phyloP scores from a whole-genome alignment of 2,329 filamentous ascomycete species.

The Fusarium mexicanum region DNA sequence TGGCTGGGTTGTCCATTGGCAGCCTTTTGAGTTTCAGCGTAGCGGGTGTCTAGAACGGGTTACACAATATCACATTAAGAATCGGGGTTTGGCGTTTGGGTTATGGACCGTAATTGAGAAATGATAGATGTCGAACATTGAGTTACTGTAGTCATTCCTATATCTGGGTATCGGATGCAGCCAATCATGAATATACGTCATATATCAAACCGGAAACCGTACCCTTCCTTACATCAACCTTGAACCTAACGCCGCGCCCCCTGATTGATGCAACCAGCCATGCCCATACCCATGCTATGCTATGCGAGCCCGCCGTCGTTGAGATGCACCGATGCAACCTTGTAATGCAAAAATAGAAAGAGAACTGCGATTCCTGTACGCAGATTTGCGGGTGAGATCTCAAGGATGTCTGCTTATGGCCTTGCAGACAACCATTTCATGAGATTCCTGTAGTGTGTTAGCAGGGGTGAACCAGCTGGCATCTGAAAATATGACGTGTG shows the following conservation, averaged over 20 bases:
- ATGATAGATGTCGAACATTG: slow-evolving; percentile 23
- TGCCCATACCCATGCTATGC: slow-evolving; percentile 31
- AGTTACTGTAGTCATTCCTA: slow-evolving; percentile 3
- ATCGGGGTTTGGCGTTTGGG: slow-evolving; percentile 14
- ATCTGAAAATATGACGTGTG: slow-evolving; percentile 24
- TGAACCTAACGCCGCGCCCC: slow-evolving; percentile 32
- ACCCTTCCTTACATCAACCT: slow-evolving; percentile 24
- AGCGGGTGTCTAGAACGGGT: slow-evolving; percentile 56
- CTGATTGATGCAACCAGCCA: slow-evolving; percentile 36
- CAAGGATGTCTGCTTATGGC: slow-evolving; percentile 8
- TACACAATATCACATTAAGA: slow-evolving; percentile 12
- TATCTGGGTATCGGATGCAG: slow-evolving; percentile 19
- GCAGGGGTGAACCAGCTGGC: slow-evolving; percentile 29
- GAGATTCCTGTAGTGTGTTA: slow-evolving; percentile 39
- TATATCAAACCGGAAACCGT: slow-evolving; percentile 28
- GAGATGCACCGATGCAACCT: slow-evolving; percentile 37
- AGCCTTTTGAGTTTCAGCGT: slow-evolving; percentile 88
- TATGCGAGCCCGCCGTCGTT: slow-evolving; percentile 32
- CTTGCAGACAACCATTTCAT: slow-evolving; percentile 28
- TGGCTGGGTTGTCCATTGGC: slow-evolving; percentile 83
- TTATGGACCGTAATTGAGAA: slow-evolving; percentile 10
- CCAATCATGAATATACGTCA: slow-evolving; percentile 27
- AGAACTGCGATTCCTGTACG: slow-evolving; percentile 11
- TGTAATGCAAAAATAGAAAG: slow-evolving; percentile 33
- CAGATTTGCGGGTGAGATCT: slow-evolving; percentile 18